These are phyloP conservation scores for Botrytis cinerea DNA, from an alignment of 2,329 filamentous ascomycete genomes.

Conservation along the genomic window DNA sequence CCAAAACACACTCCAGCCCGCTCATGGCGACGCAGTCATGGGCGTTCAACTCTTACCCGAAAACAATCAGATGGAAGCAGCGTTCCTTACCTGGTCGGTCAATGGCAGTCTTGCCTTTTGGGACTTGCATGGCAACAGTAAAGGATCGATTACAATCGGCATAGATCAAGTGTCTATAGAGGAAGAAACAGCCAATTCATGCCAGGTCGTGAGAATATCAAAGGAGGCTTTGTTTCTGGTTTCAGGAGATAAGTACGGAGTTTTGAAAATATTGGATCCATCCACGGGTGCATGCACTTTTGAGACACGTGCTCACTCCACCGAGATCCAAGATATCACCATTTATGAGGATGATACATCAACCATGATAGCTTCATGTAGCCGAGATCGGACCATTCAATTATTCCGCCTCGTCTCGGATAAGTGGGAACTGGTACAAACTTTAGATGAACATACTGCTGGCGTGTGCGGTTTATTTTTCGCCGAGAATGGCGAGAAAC, in stretches of 20 bases:
- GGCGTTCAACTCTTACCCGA: conserved; percentile 69
- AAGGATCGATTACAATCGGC: conserved; percentile 63
- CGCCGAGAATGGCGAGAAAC: conserved; percentile 62
- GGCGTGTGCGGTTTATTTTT: conserved; percentile 80
- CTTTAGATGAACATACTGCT: conserved; percentile 86
- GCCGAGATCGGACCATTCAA: conserved; percentile 89
- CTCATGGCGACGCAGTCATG: conserved; percentile 65
- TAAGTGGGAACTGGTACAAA: conserved; percentile 79
- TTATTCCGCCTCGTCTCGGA: conserved; percentile 67
- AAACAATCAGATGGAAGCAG: conserved; percentile 62
- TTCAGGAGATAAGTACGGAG: conserved; percentile 85
- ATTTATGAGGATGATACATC: conserved; percentile 63
- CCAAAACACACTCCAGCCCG: conserved; percentile 58
- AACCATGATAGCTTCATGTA: conserved; percentile 76
- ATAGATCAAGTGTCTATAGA: conserved; percentile 64
- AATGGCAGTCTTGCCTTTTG: conserved; percentile 82
- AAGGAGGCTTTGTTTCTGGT: conserved; percentile 66
- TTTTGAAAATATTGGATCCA: conserved; percentile 69
- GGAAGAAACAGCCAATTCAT: conserved; percentile 57
- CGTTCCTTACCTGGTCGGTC: conserved; percentile 88
- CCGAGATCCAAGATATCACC: conserved; percentile 80
- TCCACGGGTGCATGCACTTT: conserved; percentile 62
- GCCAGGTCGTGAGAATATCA: conserved; percentile 61
- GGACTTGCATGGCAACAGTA: conserved; percentile 71
- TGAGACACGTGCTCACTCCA: conserved; percentile 81